These are phyloP conservation scores for Aspergillus flavus DNA, from an alignment of 2,329 filamentous ascomycete genomes.

Conservation along the genomic window DNA sequence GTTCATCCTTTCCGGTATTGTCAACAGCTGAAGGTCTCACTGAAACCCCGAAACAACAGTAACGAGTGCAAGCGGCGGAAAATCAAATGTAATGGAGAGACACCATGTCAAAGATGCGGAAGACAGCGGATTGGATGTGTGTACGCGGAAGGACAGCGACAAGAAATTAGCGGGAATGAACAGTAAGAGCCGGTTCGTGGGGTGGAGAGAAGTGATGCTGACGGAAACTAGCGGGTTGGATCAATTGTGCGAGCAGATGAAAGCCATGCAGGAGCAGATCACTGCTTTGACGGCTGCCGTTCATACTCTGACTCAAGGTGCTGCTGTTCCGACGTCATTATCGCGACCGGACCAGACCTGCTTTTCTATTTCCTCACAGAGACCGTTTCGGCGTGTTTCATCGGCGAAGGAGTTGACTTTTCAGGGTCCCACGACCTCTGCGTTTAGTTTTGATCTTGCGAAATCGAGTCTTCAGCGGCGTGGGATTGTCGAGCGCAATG, in stretches of 20 bases:
- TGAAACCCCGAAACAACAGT: conserved; percentile 33
- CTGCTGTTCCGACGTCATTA: conserved; percentile 14
- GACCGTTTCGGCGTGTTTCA: conserved; percentile 21
- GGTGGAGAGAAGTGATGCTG: background rate
- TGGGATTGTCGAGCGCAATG: conserved; percentile 68
- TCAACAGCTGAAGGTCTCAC: background rate
- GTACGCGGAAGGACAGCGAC: conserved; percentile 65
- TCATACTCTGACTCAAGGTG: conserved; percentile 60
- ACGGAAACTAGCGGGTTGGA: conserved; percentile 19
- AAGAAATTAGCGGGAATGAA: conserved; percentile 44
- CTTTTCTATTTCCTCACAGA: conserved; percentile 7
- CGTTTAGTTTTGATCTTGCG: conserved; percentile 81
- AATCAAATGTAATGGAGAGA: conserved; percentile 67
- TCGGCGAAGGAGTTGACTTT: conserved; percentile 64
- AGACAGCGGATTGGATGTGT: conserved; percentile 41
- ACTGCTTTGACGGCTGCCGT: conserved; percentile 72
- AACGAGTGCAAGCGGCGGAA: conserved; percentile 67
- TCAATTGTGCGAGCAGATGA: conserved; percentile 34
- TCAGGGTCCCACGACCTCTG: conserved; percentile 79
- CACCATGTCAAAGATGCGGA: conserved; percentile 64
- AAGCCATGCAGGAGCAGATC: conserved; percentile 66
- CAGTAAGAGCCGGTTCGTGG: background rate
- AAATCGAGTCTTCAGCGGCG: conserved; percentile 83
- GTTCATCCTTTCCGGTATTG: background rate
- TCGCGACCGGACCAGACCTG: conserved; percentile 14